Evolutionary conservation across 257 asterid species (phyloP).

Genomic region (Prunella vulgaris): DNA sequence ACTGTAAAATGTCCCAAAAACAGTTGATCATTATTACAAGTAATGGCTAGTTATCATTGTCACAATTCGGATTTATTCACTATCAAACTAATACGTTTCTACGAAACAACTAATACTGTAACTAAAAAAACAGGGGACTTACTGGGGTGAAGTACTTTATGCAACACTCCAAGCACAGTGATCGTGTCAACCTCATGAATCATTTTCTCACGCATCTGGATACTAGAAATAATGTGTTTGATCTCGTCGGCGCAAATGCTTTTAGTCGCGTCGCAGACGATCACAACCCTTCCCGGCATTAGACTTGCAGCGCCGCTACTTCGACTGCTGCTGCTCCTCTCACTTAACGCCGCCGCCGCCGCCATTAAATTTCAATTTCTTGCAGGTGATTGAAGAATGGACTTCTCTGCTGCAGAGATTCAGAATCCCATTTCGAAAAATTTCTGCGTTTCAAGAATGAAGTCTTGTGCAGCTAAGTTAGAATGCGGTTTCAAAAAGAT

Average conservation of each 20-base stretch:
- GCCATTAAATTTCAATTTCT: neutral
- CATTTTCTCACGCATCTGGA: conserved; percentile 37
- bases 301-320: conserved; percentile 27
- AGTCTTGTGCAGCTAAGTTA: no score
- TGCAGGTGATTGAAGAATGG: neutral
- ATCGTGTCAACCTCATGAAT: conserved; percentile 54
- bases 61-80: no score
- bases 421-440: neutral
- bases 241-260: conserved; percentile 33
- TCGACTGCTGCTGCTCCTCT: conserved; percentile 25
- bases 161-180: conserved; percentile 58
- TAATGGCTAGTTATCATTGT: no score
- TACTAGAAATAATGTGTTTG: conserved; percentile 26
- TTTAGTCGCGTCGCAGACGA: conserved; percentile 62
- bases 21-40: neutral
- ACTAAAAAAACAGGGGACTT: conserved; percentile 15
- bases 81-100: no score
- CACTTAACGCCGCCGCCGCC: conserved; percentile 31
- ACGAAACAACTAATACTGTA: no score
- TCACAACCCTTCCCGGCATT: conserved; percentile 46
- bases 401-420: neutral
- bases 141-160: conserved; percentile 62
- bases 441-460: no score
- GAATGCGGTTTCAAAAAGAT: no score
- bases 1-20: neutral